phyloP scores from a whole-genome alignment of 1,284 basidiomycete species.

The Sphaerobolus stellatus region DNA sequence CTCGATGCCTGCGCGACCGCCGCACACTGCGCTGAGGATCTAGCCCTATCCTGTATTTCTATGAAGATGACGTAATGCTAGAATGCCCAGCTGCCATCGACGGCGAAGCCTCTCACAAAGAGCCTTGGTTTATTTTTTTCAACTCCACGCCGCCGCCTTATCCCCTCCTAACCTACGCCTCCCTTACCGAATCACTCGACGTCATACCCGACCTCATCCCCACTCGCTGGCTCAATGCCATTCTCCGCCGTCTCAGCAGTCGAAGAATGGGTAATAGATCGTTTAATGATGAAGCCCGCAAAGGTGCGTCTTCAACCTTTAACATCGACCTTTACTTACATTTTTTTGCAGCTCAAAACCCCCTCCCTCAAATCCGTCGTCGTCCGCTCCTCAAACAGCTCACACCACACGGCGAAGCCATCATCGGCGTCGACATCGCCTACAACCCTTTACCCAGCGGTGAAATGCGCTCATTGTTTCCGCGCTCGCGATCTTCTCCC shows the following conservation, averaged over 20 bases:
- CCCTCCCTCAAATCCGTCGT: conserved; percentile 82
- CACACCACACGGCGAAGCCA: conserved; percentile 87
- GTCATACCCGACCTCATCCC: conserved; percentile 93
- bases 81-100: conserved; percentile 87
- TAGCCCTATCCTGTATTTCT: conserved; percentile 85
- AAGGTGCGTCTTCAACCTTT: conserved; percentile 43
- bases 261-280: conserved; percentile 82
- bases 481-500: conserved; percentile 83
- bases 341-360: conserved; percentile 73
- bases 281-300: conserved; percentile 90
- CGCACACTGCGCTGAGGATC: conserved; percentile 80
- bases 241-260: conserved; percentile 81
- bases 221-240: conserved; percentile 94
- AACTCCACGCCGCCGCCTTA: conserved; percentile 58
- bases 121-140: conserved; percentile 89
- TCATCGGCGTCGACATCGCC: conserved; percentile 81
- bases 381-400: conserved; percentile 93
- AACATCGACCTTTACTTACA: too few species aligned
- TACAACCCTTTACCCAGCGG: conserved; percentile 58
- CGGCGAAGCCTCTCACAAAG: conserved; percentile 49
- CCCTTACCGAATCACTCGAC: conserved; percentile 82
- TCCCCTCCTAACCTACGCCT: conserved; percentile 85
- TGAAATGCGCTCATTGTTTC: conserved; percentile 85
- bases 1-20: conserved; percentile 72
- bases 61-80: conserved; percentile 84